phyloP scores from a whole-genome alignment of 2,329 filamentous ascomycete genomes.

The Trichoderma asperellum region DNA sequence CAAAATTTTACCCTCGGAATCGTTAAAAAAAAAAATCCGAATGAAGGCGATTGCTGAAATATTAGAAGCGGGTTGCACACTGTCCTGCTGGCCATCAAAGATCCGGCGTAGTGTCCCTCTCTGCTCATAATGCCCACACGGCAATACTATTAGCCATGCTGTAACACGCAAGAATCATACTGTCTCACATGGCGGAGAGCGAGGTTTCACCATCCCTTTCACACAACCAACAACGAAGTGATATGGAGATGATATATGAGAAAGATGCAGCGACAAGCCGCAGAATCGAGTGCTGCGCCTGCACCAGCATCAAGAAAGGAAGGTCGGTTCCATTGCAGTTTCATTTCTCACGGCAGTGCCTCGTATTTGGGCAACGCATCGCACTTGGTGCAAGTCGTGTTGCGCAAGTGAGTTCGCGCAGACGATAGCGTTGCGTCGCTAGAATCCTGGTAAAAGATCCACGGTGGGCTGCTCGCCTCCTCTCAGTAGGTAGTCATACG shows the following conservation, averaged over 20 bases:
- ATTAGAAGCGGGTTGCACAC: background rate
- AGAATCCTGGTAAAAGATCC: conserved; percentile 11
- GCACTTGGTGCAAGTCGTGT: background rate
- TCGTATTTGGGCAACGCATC: background rate
- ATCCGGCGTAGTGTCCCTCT: background rate
- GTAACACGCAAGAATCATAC: background rate
- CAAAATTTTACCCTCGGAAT: background rate
- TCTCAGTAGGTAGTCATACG: background rate
- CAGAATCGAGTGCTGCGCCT: background rate
- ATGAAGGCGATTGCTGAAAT: background rate
- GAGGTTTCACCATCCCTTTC: background rate
- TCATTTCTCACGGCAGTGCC: background rate
- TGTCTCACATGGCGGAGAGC: background rate
- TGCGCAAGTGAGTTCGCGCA: background rate
- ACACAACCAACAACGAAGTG: background rate
- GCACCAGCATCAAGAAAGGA: background rate
- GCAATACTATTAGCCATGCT: background rate
- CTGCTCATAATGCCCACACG: background rate
- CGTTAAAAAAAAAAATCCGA: background rate
- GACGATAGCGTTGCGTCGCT: background rate
- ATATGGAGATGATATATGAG: background rate
- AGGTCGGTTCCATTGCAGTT: conserved; percentile 9
- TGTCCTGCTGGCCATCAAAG: background rate
- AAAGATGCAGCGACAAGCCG: background rate
- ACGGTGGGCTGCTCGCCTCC: background rate